Evolutionary conservation across 2,329 filamentous ascomycete genomes (phyloP), one percentile per base, ranked within the genome.

Genomic region (Pseudopyricularia javanii): DNA sequence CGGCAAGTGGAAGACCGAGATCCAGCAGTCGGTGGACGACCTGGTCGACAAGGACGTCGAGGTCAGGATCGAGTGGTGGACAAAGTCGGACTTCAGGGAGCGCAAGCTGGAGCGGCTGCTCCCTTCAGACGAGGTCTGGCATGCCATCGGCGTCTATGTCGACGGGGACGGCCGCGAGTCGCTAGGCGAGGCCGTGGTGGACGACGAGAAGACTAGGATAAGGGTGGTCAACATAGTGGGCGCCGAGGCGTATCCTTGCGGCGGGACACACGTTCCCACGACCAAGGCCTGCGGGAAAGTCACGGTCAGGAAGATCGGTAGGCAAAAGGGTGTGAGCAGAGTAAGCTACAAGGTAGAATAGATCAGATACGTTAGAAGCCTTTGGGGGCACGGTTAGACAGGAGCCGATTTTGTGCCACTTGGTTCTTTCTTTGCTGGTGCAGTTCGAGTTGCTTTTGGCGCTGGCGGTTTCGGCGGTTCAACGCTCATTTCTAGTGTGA

Each of bases 221-320:
- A 71, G 85, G 8, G 82, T 88, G 0, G 84, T 88, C 24, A 76
- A 79, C 54, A 86, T 89, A 55, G 76, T 80, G 0, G 84, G 83
- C 0, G 76, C 78, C 0, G 86, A 84, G 58, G 76, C 76, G 26
- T 88, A 89, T 68, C 84, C 85, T 1, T 89, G 86, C 64, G 86
- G 85, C 7, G 85, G 85, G 0, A 89, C 85, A 26, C 86, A 89
- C 69, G 84, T 88, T 3, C 70, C 75, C 30, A 74, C 68, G 17
- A 84, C 82, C 20, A 71, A 75, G 54, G 58, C 74, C 55, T 81
- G 77, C 59, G 80, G 83, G 1, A 74, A 75, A 62, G 79, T 80
- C 5, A 76, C 69, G 3, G 81, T 88, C 4, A 83, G 74, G 70
- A 86, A 84, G 68, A 83, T 89, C 53, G 74, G 74, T 56, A 73